Conservation (phyloP, 225 moss, liverwort and hornwort species). For the Physcomitrellopsis africana region DNA sequence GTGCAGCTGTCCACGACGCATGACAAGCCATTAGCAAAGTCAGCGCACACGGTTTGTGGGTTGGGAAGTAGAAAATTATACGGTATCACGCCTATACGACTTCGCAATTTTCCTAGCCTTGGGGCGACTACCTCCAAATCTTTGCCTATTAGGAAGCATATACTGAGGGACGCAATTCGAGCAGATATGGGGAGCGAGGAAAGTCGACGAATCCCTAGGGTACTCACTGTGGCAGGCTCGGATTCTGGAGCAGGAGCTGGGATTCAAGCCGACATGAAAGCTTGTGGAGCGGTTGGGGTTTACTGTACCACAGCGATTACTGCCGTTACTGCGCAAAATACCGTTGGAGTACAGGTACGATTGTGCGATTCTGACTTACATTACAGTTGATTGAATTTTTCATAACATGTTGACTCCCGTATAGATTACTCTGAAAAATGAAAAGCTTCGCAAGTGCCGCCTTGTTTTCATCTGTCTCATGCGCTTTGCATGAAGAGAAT, state of each 20-base stretch:
- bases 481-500: too few relatives aligned
- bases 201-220: conserved; percentile 57
- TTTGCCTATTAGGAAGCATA: not conserved
- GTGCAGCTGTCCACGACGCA: conserved; percentile 27
- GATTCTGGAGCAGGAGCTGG: conserved; percentile 94
- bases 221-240: conserved; percentile 83
- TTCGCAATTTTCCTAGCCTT: conserved; percentile 9
- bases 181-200: conserved; percentile 44
- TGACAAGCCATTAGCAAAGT: not conserved
- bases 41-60: not conserved
- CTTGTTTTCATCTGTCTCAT: too few relatives aligned
- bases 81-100: not conserved
- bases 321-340: conserved; percentile 90
- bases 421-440: not conserved
- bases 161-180: conserved; percentile 19
- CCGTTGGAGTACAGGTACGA: conserved; percentile 78
- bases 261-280: conserved; percentile 91
- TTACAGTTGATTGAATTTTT: not conserved
- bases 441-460: not conserved
- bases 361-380: not conserved
- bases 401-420: not conserved
- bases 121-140: not conserved
- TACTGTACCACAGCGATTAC: conserved; percentile 84
- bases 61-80: conserved; percentile 1
- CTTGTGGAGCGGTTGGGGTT: conserved; percentile 90